Conservation (phyloP, 2,329 filamentous ascomycete species). For the Colletotrichum eleusines region DNA sequence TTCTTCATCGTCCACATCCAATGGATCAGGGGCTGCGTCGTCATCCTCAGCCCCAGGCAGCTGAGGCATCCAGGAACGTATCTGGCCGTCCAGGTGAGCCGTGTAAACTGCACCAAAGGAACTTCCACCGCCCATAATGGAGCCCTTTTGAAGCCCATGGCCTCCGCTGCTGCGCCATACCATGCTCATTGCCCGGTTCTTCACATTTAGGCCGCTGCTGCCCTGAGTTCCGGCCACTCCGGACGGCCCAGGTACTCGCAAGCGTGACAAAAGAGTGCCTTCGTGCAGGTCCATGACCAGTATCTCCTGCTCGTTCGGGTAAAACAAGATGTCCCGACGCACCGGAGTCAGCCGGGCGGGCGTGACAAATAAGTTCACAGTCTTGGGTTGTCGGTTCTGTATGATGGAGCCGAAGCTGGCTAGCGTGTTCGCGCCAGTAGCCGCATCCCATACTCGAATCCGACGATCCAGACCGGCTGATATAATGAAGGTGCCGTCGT, state of each 20-base stretch:
- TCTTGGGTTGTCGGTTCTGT: constrained; percentile 76
- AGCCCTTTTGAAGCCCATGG: constrained; percentile 65
- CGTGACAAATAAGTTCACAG: constrained; percentile 70
- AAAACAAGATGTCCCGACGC: constrained; percentile 77
- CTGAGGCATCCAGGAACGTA: constrained; percentile 80
- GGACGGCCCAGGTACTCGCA: constrained; percentile 73
- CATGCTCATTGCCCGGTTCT: constrained; percentile 78
- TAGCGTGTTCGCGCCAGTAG: constrained; percentile 85
- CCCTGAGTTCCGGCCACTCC: constrained; percentile 59
- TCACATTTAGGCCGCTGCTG: constrained; percentile 68
- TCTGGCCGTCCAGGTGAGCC: constrained; percentile 85
- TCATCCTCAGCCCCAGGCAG: constrained; percentile 64
- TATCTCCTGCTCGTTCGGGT: constrained; percentile 85
- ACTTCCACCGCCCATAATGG: constrained; percentile 70
- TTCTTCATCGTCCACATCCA: constrained; percentile 56
- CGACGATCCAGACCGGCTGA: constrained; percentile 86
- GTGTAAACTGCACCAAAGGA: constrained; percentile 76
- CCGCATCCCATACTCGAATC: constrained; percentile 88
- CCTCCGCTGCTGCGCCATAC: constrained; percentile 78
- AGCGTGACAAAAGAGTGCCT: constrained; percentile 77
- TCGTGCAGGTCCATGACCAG: constrained; percentile 84
- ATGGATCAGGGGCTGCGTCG: constrained; percentile 57
- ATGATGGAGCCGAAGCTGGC: constrained; percentile 88
- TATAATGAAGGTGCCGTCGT: constrained; percentile 81
- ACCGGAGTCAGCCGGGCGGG: constrained; percentile 69